Evolutionary conservation across 2,329 filamentous ascomycete genomes (phyloP).

Genomic region (Colletotrichum noveboracense): DNA sequence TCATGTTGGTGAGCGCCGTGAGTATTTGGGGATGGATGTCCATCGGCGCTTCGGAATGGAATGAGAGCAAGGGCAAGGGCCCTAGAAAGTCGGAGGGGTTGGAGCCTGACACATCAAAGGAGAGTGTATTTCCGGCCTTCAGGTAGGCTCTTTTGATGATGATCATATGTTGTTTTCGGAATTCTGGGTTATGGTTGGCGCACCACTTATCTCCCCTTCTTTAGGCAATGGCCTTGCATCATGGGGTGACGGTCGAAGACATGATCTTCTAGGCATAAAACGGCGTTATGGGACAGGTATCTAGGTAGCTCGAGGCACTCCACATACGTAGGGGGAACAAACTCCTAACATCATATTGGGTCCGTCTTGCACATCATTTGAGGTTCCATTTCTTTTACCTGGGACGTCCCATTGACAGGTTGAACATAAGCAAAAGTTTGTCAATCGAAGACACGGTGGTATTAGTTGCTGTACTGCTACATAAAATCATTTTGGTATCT

Average conservation of each 20-base stretch:
- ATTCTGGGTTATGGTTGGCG: not conserved
- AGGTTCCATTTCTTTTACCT: not conserved
- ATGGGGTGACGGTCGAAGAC: not conserved
- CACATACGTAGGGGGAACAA: not conserved
- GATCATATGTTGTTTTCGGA: not conserved
- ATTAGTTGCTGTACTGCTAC: not conserved
- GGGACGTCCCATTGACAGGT: not conserved
- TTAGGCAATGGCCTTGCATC: not conserved
- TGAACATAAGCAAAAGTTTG: not conserved
- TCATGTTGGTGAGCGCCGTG: slow-evolving; percentile 60
- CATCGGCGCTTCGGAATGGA: slow-evolving; percentile 5
- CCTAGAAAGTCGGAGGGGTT: not conserved
- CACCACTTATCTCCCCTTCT: not conserved
- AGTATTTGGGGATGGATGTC: slow-evolving; percentile 53
- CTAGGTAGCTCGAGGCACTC: not conserved
- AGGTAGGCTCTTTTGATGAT: not conserved
- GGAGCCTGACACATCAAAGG: not conserved
- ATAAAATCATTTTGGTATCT: not conserved
- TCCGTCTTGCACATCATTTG: not conserved
- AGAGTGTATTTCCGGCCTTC: not conserved
- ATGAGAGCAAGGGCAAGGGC: slow-evolving; percentile 1
- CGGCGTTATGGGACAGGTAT: not conserved
- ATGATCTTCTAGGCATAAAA: not conserved
- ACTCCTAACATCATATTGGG: not conserved
- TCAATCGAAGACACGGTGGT: rapidly evolving